These are phyloP conservation scores for Arabidopsis suecica DNA, from an alignment of 345 rosid species.

Conservation along the genomic window DNA sequence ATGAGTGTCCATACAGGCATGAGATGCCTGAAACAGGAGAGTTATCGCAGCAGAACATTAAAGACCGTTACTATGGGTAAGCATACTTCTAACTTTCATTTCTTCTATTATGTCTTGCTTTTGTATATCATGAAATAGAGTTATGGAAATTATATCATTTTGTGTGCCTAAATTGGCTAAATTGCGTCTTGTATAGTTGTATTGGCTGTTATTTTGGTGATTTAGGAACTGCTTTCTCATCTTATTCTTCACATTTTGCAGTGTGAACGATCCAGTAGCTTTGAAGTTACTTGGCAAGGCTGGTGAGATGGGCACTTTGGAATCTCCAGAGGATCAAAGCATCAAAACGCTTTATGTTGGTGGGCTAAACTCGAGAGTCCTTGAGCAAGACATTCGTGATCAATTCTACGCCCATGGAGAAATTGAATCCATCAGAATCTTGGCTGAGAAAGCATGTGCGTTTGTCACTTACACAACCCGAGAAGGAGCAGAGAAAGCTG, in stretches of 20 bases:
- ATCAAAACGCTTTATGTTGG: conserved; percentile 87
- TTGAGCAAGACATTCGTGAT: conserved; percentile 85
- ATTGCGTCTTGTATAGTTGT: neutral
- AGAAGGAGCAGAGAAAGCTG: conserved; percentile 98
- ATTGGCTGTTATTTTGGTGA: neutral
- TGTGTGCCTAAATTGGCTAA: neutral
- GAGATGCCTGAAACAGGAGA: conserved; percentile 97
- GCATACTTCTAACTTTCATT: conserved; percentile 14
- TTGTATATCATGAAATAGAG: neutral
- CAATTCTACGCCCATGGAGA: conserved; percentile 89
- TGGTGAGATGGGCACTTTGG: conserved; percentile 83
- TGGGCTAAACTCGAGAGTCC: conserved; percentile 80
- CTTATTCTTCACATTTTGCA: conserved; percentile 16
- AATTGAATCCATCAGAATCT: conserved; percentile 81
- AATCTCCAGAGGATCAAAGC: conserved; percentile 87
- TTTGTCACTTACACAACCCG: conserved; percentile 91
- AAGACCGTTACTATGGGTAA: conserved; percentile 95
- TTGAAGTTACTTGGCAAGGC: conserved; percentile 38
- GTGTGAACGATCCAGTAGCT: conserved; percentile 35
- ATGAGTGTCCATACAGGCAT: conserved; percentile 94
- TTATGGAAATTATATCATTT: neutral
- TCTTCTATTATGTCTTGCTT: conserved; percentile 4
- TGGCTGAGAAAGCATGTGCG: conserved; percentile 84
- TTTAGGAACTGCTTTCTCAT: conserved; percentile 1
- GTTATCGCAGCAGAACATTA: conserved; percentile 88